A percentile compares a stretch with the other conserved stretches of the same genome.
phyloP scores from a whole-genome alignment of 2,329 filamentous ascomycete species.

The Myriangium duriaei region DNA sequence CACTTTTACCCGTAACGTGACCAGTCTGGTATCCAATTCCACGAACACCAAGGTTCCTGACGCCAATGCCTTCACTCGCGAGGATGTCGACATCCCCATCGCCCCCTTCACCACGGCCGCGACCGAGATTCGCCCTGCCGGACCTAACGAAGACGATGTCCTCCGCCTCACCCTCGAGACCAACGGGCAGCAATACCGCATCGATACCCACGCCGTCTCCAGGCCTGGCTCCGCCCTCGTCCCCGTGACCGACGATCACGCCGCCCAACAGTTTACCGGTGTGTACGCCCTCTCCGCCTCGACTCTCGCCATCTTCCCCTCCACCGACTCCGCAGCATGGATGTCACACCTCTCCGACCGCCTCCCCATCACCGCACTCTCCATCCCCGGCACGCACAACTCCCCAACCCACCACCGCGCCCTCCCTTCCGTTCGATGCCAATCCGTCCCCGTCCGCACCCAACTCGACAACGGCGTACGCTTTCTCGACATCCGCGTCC shows the following conservation, averaged over 20 bases:
- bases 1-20: slow-evolving; percentile 28
- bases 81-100: slow-evolving; percentile 51
- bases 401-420: slow-evolving; percentile 74
- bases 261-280: slow-evolving; percentile 28
- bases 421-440: slow-evolving; percentile 84
- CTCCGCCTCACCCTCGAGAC: slow-evolving; percentile 63
- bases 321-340: slow-evolving; percentile 58
- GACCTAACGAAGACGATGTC: slow-evolving; percentile 42
- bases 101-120: slow-evolving; percentile 54
- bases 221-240: slow-evolving; percentile 26
- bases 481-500: slow-evolving; percentile 84
- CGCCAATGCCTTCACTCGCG: slow-evolving; percentile 46
- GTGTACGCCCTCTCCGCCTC: slow-evolving; percentile 27
- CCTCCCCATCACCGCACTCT: slow-evolving; percentile 65
- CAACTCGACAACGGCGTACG: slow-evolving; percentile 86
- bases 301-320: slow-evolving; percentile 54
- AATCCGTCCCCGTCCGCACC: slow-evolving; percentile 61
- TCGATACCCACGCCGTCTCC: slow-evolving; percentile 53
- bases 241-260: slow-evolving; percentile 24
- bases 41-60: slow-evolving; percentile 32
- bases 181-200: slow-evolving; percentile 51
- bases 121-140: slow-evolving; percentile 49
- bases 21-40: slow-evolving; percentile 32
- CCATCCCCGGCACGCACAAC: slow-evolving; percentile 93
- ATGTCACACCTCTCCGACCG: slow-evolving; percentile 65